phyloP scores from a whole-genome alignment of 805 yeast species.

The Metschnikowia reukaufii region DNA sequence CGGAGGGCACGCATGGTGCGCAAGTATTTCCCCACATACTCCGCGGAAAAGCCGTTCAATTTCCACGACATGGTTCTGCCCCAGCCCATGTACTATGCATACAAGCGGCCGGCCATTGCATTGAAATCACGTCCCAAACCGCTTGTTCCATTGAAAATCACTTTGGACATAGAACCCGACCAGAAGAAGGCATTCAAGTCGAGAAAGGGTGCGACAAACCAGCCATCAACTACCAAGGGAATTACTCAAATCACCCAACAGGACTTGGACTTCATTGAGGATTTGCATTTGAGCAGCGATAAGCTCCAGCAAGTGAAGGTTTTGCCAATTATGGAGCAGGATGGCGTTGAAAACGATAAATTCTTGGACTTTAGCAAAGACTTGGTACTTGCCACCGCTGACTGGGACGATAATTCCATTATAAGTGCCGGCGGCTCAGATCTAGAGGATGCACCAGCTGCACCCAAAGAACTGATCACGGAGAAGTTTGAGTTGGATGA shows the following conservation, averaged over 20 bases:
- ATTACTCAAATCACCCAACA: conserved; percentile 27
- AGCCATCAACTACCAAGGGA: conserved; percentile 5
- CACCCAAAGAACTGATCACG: conserved; percentile 3
- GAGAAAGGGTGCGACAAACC: conserved; percentile 13
- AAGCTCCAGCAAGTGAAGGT: conserved; percentile 20
- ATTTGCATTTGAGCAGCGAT: conserved; percentile 24
- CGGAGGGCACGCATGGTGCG: conserved; percentile 33
- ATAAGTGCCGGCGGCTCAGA: conserved; percentile 47
- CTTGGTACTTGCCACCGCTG: conserved; percentile 65
- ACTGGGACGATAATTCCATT: conserved; percentile 72
- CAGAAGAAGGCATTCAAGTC: conserved; percentile 52
- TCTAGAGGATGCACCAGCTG: not conserved
- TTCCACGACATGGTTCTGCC: conserved; percentile 69
- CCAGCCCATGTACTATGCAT: conserved; percentile 52
- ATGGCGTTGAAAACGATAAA: conserved; percentile 36
- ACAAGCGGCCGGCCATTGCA: conserved; percentile 51
- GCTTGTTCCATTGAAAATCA: conserved; percentile 57
- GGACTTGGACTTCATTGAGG: conserved; percentile 34
- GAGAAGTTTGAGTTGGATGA: conserved; percentile 26
- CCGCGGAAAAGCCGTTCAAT: conserved; percentile 53
- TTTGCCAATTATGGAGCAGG: conserved; percentile 34
- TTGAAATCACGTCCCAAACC: conserved; percentile 36
- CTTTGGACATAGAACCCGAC: conserved; percentile 64
- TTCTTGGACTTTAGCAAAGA: conserved; percentile 51
- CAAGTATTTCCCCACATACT: conserved; percentile 63